A percentile compares a stretch with the other conserved stretches of the same genome.
Evolutionary conservation across 352 stramenopile genomes (phyloP).

Genomic region (Phytophthora fragariae): DNA sequence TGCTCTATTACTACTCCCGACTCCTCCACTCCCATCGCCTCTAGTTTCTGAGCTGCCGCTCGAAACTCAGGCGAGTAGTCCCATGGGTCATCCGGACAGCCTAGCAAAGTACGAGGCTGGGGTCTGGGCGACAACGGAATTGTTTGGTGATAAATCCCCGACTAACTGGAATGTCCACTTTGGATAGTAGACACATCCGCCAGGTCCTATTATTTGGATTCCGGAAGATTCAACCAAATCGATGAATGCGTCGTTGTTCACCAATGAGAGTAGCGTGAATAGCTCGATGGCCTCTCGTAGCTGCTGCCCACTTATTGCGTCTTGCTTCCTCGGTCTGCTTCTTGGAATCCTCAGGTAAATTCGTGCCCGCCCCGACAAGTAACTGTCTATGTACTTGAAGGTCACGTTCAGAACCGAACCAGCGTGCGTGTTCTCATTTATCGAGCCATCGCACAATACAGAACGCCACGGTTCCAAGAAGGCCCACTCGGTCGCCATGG

Average conservation of each 20-base stretch:
- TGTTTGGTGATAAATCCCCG: not conserved
- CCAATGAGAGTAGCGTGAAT: not conserved
- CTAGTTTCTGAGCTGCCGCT: not conserved
- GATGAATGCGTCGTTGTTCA: not conserved
- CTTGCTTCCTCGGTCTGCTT: not conserved
- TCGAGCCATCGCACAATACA: too few relatives aligned
- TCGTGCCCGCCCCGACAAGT: not conserved
- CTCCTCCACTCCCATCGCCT: not conserved
- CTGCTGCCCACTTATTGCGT: too few relatives aligned
- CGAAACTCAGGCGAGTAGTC: not conserved
- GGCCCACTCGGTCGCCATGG: too few relatives aligned
- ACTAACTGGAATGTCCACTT: not conserved
- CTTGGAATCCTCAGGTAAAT: not conserved
- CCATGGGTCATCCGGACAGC: not conserved
- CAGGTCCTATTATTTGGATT: too few relatives aligned
- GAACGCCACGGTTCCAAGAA: too few relatives aligned
- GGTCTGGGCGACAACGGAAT: not conserved
- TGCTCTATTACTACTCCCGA: too few relatives aligned
- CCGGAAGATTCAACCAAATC: not conserved
- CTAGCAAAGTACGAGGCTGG: not conserved
- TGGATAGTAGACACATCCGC: too few relatives aligned
- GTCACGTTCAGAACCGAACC: too few relatives aligned
- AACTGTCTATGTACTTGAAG: too few relatives aligned
- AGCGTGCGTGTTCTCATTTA: too few relatives aligned
- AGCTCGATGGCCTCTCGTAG: not conserved